Conservation (phyloP, 768 basidiomycete species). For the Lanmaoa rubissima region DNA sequence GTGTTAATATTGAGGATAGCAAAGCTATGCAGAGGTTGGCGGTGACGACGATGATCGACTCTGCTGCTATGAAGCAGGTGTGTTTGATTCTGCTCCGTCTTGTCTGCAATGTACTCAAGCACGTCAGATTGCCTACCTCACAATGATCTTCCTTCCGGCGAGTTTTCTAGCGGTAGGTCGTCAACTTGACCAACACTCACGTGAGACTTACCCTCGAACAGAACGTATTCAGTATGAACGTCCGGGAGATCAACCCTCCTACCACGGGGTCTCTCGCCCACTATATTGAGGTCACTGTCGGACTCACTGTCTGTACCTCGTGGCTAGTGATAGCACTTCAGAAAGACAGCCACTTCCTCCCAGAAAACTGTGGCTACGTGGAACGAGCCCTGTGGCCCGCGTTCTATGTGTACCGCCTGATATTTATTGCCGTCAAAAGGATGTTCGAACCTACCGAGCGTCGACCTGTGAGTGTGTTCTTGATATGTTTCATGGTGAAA, state of each 20-base stretch:
- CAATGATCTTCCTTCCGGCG: conserved; percentile 61
- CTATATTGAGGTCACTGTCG: conserved; percentile 42
- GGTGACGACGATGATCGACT: conserved; percentile 40
- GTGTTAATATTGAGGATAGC: conserved; percentile 54
- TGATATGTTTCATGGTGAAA: background rate
- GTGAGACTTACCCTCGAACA: conserved; percentile 23
- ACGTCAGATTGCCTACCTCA: conserved; percentile 45
- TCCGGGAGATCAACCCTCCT: conserved; percentile 28
- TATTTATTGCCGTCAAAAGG: background rate
- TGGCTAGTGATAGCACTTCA: conserved; percentile 60
- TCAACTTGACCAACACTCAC: background rate
- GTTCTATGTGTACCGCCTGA: conserved; percentile 7
- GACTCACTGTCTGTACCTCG: conserved; percentile 49
- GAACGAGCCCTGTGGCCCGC: conserved; percentile 23
- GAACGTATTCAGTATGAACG: conserved; percentile 32
- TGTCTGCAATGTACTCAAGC: conserved; percentile 7
- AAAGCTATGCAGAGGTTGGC: conserved; percentile 51
- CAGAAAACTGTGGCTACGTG: background rate
- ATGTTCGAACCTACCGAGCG: background rate
- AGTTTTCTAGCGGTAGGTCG: conserved; percentile 38
- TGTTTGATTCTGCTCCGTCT: background rate
- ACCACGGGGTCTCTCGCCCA: conserved; percentile 31
- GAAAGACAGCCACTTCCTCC: conserved; percentile 18
- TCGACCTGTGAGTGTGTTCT: conserved; percentile 6
- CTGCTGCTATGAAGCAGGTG: conserved; percentile 39